These are phyloP conservation scores for Peltaster fructicola DNA, from an alignment of 2,329 filamentous ascomycete species.

Conservation along the genomic window DNA sequence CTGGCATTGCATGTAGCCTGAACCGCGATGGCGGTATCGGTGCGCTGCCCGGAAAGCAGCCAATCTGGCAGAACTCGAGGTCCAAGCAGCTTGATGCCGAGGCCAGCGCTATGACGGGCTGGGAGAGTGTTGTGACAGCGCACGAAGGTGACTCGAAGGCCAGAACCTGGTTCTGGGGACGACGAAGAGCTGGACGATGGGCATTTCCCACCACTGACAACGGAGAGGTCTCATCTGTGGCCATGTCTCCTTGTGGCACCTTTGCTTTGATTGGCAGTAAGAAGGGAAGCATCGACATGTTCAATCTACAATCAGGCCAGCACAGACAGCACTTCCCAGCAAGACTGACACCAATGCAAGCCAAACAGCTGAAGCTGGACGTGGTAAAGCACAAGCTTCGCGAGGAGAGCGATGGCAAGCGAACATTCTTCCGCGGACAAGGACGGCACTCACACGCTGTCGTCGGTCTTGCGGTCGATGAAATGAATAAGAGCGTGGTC, in stretches of 20 bases:
- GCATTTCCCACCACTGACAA: conserved; percentile 73
- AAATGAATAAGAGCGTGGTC: conserved; percentile 69
- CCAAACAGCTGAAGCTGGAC: conserved; percentile 53
- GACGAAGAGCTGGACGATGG: conserved; percentile 85
- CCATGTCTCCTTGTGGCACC: conserved; percentile 80
- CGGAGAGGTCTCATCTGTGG: conserved; percentile 63
- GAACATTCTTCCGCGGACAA: conserved; percentile 30
- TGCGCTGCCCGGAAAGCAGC: conserved; percentile 56
- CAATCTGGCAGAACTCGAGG: conserved; percentile 68
- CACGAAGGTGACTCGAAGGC: conserved; percentile 73
- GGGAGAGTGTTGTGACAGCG: conserved; percentile 92
- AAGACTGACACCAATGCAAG: conserved; percentile 57
- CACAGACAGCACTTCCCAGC: conserved; percentile 80
- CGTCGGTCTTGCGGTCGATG: conserved; percentile 74
- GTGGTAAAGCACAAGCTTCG: conserved; percentile 18
- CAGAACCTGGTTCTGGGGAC: conserved; percentile 95
- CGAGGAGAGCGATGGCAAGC: conserved; percentile 26
- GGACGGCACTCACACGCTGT: conserved; percentile 68
- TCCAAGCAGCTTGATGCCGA: conserved; percentile 52
- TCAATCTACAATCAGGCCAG: conserved; percentile 83
- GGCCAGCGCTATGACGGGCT: conserved; percentile 63
- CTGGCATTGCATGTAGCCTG: conserved; percentile 73
- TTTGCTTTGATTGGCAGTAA: conserved; percentile 82
- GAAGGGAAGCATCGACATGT: conserved; percentile 77
- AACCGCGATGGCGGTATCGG: conserved; percentile 93